Evolutionary conservation across 2,329 filamentous ascomycete genomes (phyloP).

Genomic region (Fusarium keratoplasticum): DNA sequence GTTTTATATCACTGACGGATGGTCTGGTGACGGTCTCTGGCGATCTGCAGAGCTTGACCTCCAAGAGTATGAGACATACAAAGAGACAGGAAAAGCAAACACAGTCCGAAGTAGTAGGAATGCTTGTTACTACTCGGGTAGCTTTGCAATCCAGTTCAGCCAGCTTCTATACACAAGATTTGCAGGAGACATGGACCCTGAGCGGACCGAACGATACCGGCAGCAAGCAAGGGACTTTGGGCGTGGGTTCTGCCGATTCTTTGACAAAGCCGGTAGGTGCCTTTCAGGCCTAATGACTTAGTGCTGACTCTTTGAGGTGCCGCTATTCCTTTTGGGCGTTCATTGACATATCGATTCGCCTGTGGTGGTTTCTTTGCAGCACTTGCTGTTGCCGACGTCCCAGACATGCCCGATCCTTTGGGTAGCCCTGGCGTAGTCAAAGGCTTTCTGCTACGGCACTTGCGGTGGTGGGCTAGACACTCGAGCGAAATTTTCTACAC

Average conservation of each 20-base stretch:
- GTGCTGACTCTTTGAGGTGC: constrained; percentile 49
- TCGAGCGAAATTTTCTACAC: not conserved
- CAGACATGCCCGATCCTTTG: constrained; percentile 41
- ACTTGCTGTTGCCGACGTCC: constrained; percentile 53
- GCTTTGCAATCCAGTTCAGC: constrained; percentile 63
- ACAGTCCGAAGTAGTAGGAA: constrained; percentile 43
- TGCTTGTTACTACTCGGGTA: constrained; percentile 63
- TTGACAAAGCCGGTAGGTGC: constrained; percentile 55
- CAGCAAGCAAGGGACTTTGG: constrained; percentile 55
- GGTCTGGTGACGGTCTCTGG: not conserved
- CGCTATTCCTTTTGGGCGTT: constrained; percentile 62
- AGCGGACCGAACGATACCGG: constrained; percentile 51
- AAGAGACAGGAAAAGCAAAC: constrained; percentile 5
- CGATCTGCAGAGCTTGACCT: not conserved
- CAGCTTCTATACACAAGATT: constrained; percentile 59
- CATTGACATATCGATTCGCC: constrained; percentile 62
- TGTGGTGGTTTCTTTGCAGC: constrained; percentile 61
- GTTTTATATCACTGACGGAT: not conserved
- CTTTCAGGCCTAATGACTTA: not conserved
- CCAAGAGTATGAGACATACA: not conserved
- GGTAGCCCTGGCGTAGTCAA: not conserved
- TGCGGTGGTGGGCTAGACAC: not conserved
- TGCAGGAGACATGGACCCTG: constrained; percentile 54
- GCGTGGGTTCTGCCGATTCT: constrained; percentile 58
- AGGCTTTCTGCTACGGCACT: not conserved